Evolutionary conservation across 2,329 filamentous ascomycete species (phyloP).

Genomic region (Pestalotiopsis sp.): DNA sequence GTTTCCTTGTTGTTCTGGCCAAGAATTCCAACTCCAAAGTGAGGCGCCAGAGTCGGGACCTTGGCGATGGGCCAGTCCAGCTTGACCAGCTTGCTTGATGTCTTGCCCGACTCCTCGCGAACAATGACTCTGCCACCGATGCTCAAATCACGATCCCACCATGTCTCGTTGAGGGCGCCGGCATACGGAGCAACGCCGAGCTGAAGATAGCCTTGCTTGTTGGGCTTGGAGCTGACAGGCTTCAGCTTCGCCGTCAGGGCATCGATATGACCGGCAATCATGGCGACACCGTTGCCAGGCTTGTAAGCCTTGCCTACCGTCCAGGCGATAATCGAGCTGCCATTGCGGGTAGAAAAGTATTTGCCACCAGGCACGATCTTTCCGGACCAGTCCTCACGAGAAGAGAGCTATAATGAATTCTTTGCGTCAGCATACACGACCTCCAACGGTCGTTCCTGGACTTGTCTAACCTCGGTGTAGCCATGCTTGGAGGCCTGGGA

Average conservation of each 20-base stretch:
- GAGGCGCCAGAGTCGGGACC: conserved; percentile 88
- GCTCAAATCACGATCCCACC: conserved; percentile 95
- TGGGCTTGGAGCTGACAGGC: conserved; percentile 85
- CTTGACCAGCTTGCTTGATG: conserved; percentile 81
- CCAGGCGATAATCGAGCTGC: conserved; percentile 84
- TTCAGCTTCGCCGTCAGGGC: conserved; percentile 89
- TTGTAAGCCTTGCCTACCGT: conserved; percentile 79
- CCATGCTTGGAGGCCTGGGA: conserved; percentile 71
- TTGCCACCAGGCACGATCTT: conserved; percentile 80
- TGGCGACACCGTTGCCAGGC: conserved; percentile 83
- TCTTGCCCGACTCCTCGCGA: conserved; percentile 76
- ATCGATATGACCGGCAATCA: conserved; percentile 92
- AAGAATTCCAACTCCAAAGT: conserved; percentile 81
- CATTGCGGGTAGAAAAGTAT: conserved; percentile 87
- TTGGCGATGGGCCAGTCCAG: conserved; percentile 92
- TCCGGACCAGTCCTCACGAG: conserved; percentile 76
- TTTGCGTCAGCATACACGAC: background rate
- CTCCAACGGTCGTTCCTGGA: background rate
- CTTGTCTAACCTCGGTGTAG: conserved; percentile 67
- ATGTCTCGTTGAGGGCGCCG: conserved; percentile 83
- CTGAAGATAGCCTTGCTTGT: conserved; percentile 83
- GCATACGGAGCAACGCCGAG: conserved; percentile 93
- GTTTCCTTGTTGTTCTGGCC: conserved; percentile 81
- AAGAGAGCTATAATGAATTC: conserved; percentile 58
- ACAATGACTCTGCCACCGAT: conserved; percentile 90